Conservation (phyloP, 2,329 filamentous ascomycete genomes). For the Bretziella fagacearum region DNA sequence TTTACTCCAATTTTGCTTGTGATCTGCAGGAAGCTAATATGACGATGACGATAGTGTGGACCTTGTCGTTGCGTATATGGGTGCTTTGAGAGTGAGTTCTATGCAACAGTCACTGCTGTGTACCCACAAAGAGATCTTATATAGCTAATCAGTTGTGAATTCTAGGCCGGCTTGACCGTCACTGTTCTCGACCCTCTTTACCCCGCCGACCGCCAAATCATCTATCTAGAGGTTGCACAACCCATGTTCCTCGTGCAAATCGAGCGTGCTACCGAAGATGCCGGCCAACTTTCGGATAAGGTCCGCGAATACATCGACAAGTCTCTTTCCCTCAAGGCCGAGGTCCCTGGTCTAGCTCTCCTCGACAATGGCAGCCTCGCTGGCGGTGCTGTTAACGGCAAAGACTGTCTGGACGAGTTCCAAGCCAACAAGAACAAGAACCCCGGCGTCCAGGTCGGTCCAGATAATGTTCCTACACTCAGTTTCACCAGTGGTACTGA, state of each 20-base stretch:
- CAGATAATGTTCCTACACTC: slow-evolving; percentile 65
- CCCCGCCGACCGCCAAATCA: slow-evolving; percentile 34
- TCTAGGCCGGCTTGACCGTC: slow-evolving; percentile 40
- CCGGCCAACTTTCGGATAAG: slow-evolving; percentile 26
- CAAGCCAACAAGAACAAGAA: slow-evolving; percentile 34
- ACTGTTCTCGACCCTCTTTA: slow-evolving; percentile 66
- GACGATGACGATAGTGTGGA: slow-evolving; percentile 32
- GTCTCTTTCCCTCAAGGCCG: slow-evolving; percentile 53
- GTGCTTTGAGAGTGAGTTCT: slow-evolving; percentile 29
- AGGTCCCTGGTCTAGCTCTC: slow-evolving; percentile 58
- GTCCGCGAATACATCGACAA: slow-evolving; percentile 52
- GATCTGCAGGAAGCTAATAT: not conserved
- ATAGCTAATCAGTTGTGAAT: slow-evolving; percentile 26
- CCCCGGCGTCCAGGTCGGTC: slow-evolving; percentile 64
- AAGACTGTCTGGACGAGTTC: slow-evolving; percentile 46
- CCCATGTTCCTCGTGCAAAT: slow-evolving; percentile 60
- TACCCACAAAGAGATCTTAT: not conserved
- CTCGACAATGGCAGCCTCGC: slow-evolving; percentile 50
- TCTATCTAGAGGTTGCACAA: slow-evolving; percentile 65
- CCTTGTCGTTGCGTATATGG: slow-evolving; percentile 57
- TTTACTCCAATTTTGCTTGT: not conserved
- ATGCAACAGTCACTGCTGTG: not conserved
- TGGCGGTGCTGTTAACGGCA: slow-evolving; percentile 49
- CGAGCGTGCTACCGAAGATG: slow-evolving; percentile 51
- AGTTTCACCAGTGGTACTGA: slow-evolving; percentile 60